phyloP scores from a whole-genome alignment of 1,284 basidiomycete genomes.

The Sanghuangporus baumii region DNA sequence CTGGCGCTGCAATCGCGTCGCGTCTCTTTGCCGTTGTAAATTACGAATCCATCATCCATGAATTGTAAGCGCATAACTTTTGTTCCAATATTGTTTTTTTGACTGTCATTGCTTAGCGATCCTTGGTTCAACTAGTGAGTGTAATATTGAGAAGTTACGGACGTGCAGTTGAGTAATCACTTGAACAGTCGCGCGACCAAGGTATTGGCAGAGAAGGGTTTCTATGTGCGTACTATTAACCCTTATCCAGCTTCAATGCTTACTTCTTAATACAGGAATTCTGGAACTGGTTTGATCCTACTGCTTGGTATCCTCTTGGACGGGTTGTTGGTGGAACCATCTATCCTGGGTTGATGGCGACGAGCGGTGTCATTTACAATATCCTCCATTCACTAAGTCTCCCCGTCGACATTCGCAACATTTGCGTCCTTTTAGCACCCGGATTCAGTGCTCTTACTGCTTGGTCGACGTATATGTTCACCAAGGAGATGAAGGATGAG shows the following conservation, averaged over 20 bases:
- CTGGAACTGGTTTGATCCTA: slow-evolving; percentile 99
- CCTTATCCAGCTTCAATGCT: background rate
- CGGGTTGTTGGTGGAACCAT: slow-evolving; percentile 98
- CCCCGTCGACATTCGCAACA: slow-evolving; percentile 95
- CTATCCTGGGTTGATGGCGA: slow-evolving; percentile 97
- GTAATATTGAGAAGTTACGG: background rate
- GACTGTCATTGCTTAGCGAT: slow-evolving; percentile 50
- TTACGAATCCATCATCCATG: slow-evolving; percentile 98
- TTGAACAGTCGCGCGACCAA: slow-evolving; percentile 76
- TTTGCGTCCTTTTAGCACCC: slow-evolving; percentile 96
- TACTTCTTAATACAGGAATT: slow-evolving; percentile 64
- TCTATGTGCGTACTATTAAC: slow-evolving; percentile 60
- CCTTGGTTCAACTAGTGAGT: slow-evolving; percentile 97
- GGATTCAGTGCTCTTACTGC: slow-evolving; percentile 96
- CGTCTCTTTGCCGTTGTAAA: slow-evolving; percentile 97
- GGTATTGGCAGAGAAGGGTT: slow-evolving; percentile 86
- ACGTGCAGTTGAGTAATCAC: background rate
- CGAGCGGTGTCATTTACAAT: slow-evolving; percentile 95
- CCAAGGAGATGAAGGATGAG: slow-evolving; percentile 89
- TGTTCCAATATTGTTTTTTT: slow-evolving; percentile 8
- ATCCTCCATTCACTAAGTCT: slow-evolving; percentile 84
- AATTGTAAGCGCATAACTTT: slow-evolving; percentile 66
- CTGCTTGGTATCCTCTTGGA: slow-evolving; percentile 98
- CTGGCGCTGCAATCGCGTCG: slow-evolving; percentile 90
- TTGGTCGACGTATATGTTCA: slow-evolving; percentile 98